A percentile compares a stretch with the other conserved stretches of the same genome.
Conservation (phyloP, 176 grass and related monocot species). For the Alopecurus myosuroides region DNA sequence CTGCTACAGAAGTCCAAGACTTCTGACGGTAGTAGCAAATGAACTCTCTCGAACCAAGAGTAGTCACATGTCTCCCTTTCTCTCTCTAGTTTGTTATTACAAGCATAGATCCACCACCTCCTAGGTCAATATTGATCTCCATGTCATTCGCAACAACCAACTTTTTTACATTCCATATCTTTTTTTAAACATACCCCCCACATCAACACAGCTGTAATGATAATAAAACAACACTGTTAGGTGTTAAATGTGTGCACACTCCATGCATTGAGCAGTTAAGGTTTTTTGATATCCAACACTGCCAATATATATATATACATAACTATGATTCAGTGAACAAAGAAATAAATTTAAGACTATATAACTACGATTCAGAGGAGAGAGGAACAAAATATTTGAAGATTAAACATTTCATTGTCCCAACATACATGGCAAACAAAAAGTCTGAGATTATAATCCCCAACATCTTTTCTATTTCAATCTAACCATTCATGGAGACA, state of each 20-base stretch:
- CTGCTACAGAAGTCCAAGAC: slow-evolving; percentile 61
- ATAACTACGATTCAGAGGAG: not conserved
- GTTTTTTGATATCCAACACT: not conserved
- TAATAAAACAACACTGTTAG: not conserved
- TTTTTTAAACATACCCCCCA: slow-evolving; percentile 68
- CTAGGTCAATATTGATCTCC: slow-evolving; percentile 50
- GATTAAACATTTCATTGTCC: not conserved
- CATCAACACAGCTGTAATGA: slow-evolving; percentile 63
- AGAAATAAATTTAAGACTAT: not conserved
- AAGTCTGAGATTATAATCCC: not conserved
- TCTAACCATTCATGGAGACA: not conserved
- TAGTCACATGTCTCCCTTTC: slow-evolving; percentile 43
- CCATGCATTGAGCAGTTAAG: not conserved
- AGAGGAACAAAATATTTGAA: not conserved
- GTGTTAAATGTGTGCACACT: not conserved
- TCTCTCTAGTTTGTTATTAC: slow-evolving; percentile 67
- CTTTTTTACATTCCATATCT: too few species aligned
- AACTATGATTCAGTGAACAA: too few species aligned
- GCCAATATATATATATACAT: not conserved
- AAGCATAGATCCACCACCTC: slow-evolving; percentile 69
- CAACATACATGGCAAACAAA: not conserved
- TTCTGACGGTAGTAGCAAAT: slow-evolving; percentile 84
- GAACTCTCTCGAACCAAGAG: slow-evolving; percentile 76
- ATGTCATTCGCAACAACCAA: slow-evolving; percentile 49
- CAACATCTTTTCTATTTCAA: not conserved